phyloP scores from a whole-genome alignment of 2,329 filamentous ascomycete species.

The Echinosphaeria canescens region DNA sequence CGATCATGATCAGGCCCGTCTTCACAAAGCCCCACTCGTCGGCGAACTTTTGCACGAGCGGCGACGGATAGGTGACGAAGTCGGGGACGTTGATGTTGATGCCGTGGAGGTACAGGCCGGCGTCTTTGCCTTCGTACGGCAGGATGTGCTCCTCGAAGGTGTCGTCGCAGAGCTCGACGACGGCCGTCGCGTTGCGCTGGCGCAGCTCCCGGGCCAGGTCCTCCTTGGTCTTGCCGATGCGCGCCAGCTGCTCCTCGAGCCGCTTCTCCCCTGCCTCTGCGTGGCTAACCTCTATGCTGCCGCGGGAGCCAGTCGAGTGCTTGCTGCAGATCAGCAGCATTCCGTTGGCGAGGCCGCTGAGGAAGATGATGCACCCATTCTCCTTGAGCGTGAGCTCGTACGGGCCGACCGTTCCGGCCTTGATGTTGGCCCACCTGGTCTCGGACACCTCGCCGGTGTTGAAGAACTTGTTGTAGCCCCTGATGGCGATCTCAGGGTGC shows the following conservation, averaged over 20 bases:
- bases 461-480: constrained; percentile 99
- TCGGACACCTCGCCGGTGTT: constrained; percentile 66
- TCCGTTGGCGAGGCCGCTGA: constrained; percentile 75
- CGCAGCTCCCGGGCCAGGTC: constrained; percentile 62
- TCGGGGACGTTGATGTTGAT: constrained; percentile 90
- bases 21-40: constrained; percentile 87
- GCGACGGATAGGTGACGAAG: constrained; percentile 70
- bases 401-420: constrained; percentile 55
- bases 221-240: constrained; percentile 54
- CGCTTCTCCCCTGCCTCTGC: constrained; percentile 65
- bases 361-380: constrained; percentile 99
- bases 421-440: constrained; percentile 68
- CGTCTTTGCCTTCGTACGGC: constrained; percentile 60
- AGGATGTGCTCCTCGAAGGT: constrained; percentile 93
- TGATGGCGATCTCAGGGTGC: constrained; percentile 55
- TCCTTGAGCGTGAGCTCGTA: constrained; percentile 96
- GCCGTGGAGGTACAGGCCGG: constrained; percentile 87
- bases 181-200: constrained; percentile 72
- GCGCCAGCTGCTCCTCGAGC: constrained; percentile 58
- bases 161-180: constrained; percentile 93
- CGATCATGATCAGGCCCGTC: constrained; percentile 57
- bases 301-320: constrained; percentile 74
- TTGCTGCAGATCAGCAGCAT: constrained; percentile 96
- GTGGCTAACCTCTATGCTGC: constrained; percentile 55
- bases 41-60: constrained; percentile 74